Conservation (phyloP, 2,329 filamentous ascomycete species). For the Ceratocystis papillata region DNA sequence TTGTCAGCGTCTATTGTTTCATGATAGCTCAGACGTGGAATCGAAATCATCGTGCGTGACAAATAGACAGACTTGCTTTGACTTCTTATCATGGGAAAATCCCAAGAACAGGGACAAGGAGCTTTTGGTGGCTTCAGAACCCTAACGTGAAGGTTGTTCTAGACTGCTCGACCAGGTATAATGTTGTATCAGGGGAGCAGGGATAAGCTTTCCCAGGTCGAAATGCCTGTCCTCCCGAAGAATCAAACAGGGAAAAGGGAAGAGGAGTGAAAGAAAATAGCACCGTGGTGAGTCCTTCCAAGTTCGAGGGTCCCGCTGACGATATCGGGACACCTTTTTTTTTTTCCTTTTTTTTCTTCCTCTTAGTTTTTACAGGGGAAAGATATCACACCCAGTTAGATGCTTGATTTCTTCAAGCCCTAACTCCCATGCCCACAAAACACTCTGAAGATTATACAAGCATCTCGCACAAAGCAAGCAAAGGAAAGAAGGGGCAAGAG, state of each 20-base stretch:
- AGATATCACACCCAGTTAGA: too few species aligned
- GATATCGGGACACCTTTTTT: too few species aligned
- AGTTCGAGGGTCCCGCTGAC: too few species aligned
- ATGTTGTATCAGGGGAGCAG: too few species aligned
- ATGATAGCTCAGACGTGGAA: background rate
- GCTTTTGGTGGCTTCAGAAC: background rate
- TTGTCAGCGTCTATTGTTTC: slow-evolving; percentile 10
- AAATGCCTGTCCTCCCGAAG: too few species aligned
- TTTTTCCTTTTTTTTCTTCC: too few species aligned
- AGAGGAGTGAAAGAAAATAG: too few species aligned
- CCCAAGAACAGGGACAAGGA: background rate
- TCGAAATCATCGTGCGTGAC: background rate
- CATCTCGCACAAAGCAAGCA: background rate
- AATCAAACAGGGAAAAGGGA: too few species aligned
- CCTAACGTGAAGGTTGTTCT: background rate
- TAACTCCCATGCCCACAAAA: background rate
- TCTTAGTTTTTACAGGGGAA: too few species aligned
- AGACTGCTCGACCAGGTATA: background rate
- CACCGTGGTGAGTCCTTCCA: too few species aligned
- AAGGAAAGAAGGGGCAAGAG: background rate
- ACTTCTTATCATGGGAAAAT: background rate
- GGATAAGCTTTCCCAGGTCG: too few species aligned
- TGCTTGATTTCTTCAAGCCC: background rate
- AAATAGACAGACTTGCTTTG: background rate
- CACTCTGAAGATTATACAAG: background rate